These are phyloP conservation scores for Solanum medicagineum DNA, from an alignment of 257 asterid genomes.

Conservation along the genomic window DNA sequence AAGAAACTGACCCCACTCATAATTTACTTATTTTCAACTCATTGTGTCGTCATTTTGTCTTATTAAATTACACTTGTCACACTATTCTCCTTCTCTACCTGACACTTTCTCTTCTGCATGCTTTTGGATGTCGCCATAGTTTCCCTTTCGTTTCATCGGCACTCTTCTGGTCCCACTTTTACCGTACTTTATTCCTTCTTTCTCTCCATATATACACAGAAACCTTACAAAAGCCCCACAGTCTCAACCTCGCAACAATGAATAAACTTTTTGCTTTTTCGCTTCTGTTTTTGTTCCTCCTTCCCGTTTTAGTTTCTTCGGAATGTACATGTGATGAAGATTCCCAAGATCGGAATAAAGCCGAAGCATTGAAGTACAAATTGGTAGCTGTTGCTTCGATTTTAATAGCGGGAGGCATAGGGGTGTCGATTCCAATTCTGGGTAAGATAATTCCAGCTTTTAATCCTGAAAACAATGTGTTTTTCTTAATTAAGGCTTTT, in stretches of 20 bases:
- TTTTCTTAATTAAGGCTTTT: constrained; percentile 20
- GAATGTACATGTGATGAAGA: constrained; percentile 1
- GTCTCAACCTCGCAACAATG: background rate
- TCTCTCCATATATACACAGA: background rate
- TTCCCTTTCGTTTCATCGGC: background rate
- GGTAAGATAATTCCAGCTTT: constrained; percentile 8
- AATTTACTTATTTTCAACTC: background rate
- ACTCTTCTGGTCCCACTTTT: background rate
- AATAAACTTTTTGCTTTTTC: background rate
- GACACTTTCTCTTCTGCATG: background rate
- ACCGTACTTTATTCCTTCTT: background rate
- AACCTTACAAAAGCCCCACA: background rate
- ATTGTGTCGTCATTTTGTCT: background rate
- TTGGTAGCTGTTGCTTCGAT: constrained; percentile 5
- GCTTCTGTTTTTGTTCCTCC: background rate
- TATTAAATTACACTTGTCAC: background rate
- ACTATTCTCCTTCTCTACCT: background rate
- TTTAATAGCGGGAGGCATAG: background rate
- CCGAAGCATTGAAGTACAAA: constrained; percentile 5
- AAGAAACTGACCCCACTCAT: background rate
- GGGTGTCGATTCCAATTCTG: constrained; percentile 1
- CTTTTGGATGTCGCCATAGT: background rate
- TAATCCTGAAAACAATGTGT: constrained; percentile 4
- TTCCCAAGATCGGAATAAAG: background rate
- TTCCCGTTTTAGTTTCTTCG: background rate